A percentile compares a stretch with the other conserved stretches of the same genome.
Conservation (phyloP, 1,284 basidiomycete species). For the Cerioporus squamosus region DNA sequence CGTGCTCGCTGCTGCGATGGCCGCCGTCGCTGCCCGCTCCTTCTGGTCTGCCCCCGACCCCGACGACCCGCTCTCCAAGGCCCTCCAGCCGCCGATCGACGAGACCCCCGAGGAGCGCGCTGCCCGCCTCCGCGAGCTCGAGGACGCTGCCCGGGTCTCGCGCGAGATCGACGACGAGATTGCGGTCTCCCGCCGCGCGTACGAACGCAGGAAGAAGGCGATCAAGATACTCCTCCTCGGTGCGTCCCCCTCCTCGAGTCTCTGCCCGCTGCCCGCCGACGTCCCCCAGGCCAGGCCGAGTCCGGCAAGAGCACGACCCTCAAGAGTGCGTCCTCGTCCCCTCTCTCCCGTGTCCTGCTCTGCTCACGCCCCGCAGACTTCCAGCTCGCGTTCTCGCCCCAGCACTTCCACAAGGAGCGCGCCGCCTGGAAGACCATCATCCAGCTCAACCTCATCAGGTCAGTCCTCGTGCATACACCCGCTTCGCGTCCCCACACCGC, state of each 20-base stretch:
- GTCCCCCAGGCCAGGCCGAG: slow-evolving; percentile 61
- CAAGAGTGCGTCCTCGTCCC: slow-evolving; percentile 49
- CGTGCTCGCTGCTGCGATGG: neutral
- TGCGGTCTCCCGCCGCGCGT: slow-evolving; percentile 50
- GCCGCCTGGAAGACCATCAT: slow-evolving; percentile 65
- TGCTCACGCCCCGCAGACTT: slow-evolving; percentile 48
- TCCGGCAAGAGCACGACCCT: slow-evolving; percentile 73
- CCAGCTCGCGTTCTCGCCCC: slow-evolving; percentile 65
- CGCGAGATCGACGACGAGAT: slow-evolving; percentile 63
- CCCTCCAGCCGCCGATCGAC: slow-evolving; percentile 40
- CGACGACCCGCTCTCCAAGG: slow-evolving; percentile 40
- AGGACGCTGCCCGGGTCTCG: slow-evolving; percentile 49
- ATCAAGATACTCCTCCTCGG: slow-evolving; percentile 70
- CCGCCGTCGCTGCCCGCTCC: slow-evolving; percentile 14
- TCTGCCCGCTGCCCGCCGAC: neutral
- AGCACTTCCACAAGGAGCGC: slow-evolving; percentile 59
- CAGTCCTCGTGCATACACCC: slow-evolving; percentile 15
- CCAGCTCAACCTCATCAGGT: slow-evolving; percentile 72
- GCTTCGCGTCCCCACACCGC: no score
- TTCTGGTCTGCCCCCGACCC: slow-evolving; percentile 24
- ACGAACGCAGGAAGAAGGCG: slow-evolving; percentile 59
- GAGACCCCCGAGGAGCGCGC: slow-evolving; percentile 52
- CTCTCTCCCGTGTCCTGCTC: neutral
- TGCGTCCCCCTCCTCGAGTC: slow-evolving; percentile 33
- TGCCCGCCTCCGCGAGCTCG: slow-evolving; percentile 42